phyloP scores from a whole-genome alignment of 306 rosid genomes.

The Quillaja saponaria region DNA sequence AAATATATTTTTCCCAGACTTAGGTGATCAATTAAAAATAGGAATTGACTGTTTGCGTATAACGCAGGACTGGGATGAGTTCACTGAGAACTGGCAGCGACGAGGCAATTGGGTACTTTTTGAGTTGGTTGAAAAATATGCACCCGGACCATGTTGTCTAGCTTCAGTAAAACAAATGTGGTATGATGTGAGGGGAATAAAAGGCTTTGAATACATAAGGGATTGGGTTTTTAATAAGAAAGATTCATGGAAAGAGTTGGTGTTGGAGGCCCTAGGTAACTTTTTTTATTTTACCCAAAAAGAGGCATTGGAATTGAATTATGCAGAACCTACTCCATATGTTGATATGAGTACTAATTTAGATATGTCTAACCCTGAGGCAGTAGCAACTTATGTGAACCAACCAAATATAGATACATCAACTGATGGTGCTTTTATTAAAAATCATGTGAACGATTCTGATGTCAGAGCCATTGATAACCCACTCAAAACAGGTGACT shows the following conservation, averaged over 20 bases:
- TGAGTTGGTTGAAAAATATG: slow-evolving; percentile 63
- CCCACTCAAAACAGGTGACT: slow-evolving; percentile 17
- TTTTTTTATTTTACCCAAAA: slow-evolving; percentile 36
- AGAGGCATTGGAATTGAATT: slow-evolving; percentile 28
- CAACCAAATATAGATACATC: neutral
- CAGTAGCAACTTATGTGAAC: neutral
- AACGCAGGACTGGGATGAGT: slow-evolving; percentile 77
- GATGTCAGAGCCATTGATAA: slow-evolving; percentile 2
- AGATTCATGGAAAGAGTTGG: slow-evolving; percentile 58
- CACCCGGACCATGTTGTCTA: slow-evolving; percentile 36
- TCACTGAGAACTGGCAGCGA: slow-evolving; percentile 49
- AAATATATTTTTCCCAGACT: slow-evolving; percentile 70
- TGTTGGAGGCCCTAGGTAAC: slow-evolving; percentile 51
- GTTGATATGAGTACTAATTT: neutral
- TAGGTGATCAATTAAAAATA: slow-evolving; percentile 68
- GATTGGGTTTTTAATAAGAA: slow-evolving; percentile 67
- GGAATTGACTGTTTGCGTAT: slow-evolving; percentile 47
- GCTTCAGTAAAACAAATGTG: slow-evolving; percentile 81
- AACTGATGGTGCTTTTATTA: neutral
- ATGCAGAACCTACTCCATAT: neutral
- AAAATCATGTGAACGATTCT: neutral
- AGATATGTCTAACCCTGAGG: neutral
- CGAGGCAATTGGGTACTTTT: slow-evolving; percentile 78
- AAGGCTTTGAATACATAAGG: slow-evolving; percentile 40
- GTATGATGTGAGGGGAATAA: slow-evolving; percentile 60